Percentiles rank a stretch among this genome's conserved stretches.
These are phyloP conservation scores for Ascobolus immersus DNA, from an alignment of 495 filamentous ascomycete species.

Conservation along the genomic window DNA sequence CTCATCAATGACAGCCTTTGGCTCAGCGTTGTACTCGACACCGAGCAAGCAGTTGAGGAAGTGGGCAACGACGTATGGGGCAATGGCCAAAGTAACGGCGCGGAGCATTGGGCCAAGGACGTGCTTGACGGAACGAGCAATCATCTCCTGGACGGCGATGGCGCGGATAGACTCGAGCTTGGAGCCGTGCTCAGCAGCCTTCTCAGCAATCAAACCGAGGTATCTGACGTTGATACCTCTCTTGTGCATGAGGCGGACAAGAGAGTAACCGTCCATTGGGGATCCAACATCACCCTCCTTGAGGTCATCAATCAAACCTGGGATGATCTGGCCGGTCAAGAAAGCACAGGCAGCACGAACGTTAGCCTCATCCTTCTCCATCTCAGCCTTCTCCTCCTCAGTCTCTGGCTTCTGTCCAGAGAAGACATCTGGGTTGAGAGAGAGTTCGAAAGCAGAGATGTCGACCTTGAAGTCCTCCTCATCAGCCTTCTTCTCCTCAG, in stretches of 20 bases:
- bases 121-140: constrained; percentile 85
- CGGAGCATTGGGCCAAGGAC: constrained; percentile 53
- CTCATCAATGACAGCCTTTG: constrained; percentile 51
- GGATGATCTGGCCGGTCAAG: constrained; percentile 48
- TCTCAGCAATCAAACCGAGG: constrained; percentile 52
- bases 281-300: constrained; percentile 83
- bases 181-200: constrained; percentile 37
- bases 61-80: constrained; percentile 53
- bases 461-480: constrained; percentile 35
- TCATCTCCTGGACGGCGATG: constrained; percentile 72
- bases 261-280: constrained; percentile 87
- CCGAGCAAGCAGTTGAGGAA: constrained; percentile 88
- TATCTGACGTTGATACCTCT: constrained; percentile 95
- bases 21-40: constrained; percentile 43
- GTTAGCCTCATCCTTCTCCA: constrained; percentile 66
- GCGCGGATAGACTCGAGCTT: constrained; percentile 51
- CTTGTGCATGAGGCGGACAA: constrained; percentile 77
- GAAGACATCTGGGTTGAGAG: constrained; percentile 87
- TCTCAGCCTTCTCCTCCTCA: constrained; percentile 63
- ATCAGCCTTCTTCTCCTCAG: constrained; percentile 11
- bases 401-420: constrained; percentile 78
- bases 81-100: constrained; percentile 51
- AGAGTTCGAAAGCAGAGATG: constrained; percentile 60
- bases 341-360: constrained; percentile 63
- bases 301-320: constrained; percentile 51